Conservation (phyloP, 140 eudicot genomes). For the Erigeron philadelphicus region DNA sequence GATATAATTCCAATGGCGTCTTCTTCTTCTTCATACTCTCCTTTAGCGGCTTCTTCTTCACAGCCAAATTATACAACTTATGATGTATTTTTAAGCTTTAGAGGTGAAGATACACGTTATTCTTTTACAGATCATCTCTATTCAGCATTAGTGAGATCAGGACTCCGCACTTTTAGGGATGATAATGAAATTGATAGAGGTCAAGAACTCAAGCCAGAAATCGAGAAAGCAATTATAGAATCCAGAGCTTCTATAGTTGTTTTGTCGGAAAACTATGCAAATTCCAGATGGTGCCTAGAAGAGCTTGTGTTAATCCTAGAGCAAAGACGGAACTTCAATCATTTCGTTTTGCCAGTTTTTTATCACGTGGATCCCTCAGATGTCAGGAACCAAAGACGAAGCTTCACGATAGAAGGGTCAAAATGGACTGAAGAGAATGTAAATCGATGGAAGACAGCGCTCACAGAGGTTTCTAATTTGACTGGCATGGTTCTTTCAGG, state of each 20-base stretch:
- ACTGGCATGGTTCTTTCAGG: constrained; percentile 21
- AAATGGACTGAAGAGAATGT: constrained; percentile 11
- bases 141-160: neutral
- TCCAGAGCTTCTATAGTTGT: constrained; percentile 13
- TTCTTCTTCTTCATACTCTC: neutral
- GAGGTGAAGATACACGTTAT: constrained; percentile 18
- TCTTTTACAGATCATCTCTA: constrained; percentile 18
- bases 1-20: neutral
- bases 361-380: constrained; percentile 17
- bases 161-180: constrained; percentile 2
- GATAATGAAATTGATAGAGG: constrained; percentile 10
- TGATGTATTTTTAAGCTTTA: constrained; percentile 6
- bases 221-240: constrained; percentile 1
- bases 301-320: constrained; percentile 18
- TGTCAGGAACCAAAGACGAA: constrained; percentile 14
- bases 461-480: constrained; percentile 17
- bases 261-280: constrained; percentile 1
- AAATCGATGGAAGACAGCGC: constrained; percentile 14
- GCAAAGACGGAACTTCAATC: neutral
- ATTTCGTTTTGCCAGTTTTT: constrained; percentile 14
- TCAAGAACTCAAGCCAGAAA: constrained; percentile 2
- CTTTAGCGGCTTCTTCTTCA: neutral
- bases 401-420: constrained; percentile 7
- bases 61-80: neutral
- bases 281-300: constrained; percentile 18